Evolutionary conservation across 352 stramenopile species (phyloP), one percentile per base, ranked within the genome.

Genomic region (Phytophthora aleatoria): DNA sequence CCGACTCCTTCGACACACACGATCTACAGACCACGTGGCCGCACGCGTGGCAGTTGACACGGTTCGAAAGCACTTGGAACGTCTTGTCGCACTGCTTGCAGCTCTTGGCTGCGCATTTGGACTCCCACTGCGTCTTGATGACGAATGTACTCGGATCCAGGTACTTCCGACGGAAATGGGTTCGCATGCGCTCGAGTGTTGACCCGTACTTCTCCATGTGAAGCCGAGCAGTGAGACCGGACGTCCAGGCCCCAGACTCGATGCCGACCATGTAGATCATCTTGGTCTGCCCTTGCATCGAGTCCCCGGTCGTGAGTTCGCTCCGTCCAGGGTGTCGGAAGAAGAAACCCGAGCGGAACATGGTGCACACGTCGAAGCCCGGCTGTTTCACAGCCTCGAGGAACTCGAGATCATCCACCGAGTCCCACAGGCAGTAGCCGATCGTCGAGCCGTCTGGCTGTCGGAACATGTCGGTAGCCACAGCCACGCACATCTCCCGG

Each of bases 361-460:
- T 79, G 12, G 50, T 73, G 42, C 52, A 57, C 5, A 45, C 13
- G 12, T 63, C 50, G 36, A 71, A 44, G 10, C 69, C 56, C 10
- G 64, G 59, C 2, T 54, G 62, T 13, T 61, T 62, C n/a, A 52
- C 38, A 13, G 49, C 52, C 1, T 52, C 44, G 0, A 59, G 24
- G 20, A 71, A 71, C 49, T 69, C 56, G 4, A 38, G 26, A 41
- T 71, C 63, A 15, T 81, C 68, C 24, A 87, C 63, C 7, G 78
- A 85, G 38, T 87, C 71, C 78, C 74, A 85, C 27, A 87, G 73
- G 27, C 76, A 87, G 50, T 87, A 87, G 64, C 76, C 78, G 41
- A 85, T 71, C 0, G 68, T 85, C 3, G 76, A 76, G 16, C 76
- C 71, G 28, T 81, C 59, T 24, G 74, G 49, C 57, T 77, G 61